A percentile compares a stretch with the other conserved stretches of the same genome.
phyloP scores from a whole-genome alignment of 129 eudicot genomes.

The Flaveria linearis region DNA sequence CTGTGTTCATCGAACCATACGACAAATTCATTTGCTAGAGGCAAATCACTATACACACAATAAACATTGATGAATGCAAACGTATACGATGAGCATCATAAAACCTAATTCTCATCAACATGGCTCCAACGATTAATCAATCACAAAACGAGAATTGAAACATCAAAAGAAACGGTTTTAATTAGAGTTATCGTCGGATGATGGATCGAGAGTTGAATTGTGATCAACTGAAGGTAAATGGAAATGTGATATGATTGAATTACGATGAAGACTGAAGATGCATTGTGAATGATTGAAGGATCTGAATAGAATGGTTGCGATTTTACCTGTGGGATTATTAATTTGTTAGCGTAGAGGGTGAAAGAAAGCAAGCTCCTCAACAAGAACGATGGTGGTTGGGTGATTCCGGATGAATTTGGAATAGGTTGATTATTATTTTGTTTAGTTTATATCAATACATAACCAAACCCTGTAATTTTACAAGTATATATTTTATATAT shows the following conservation, averaged over 20 bases:
- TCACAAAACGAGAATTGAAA: not conserved
- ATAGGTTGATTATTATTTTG: no score
- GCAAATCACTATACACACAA: not conserved
- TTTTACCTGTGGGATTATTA: constrained; percentile 27
- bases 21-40: not conserved
- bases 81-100: constrained; percentile 8
- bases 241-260: not conserved
- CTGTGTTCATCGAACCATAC: not conserved
- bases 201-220: not conserved
- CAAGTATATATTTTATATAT: no score
- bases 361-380: constrained; percentile 23
- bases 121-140: not conserved
- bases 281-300: constrained; percentile 8
- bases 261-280: constrained; percentile 12
- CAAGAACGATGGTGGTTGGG: constrained; percentile 17
- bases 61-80: constrained; percentile 7
- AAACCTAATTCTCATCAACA: constrained; percentile 8
- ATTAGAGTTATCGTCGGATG: not conserved
- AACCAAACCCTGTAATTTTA: no score
- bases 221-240: not conserved
- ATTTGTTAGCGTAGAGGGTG: constrained; percentile 16
- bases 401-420: not conserved
- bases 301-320: constrained; percentile 21
- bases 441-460: no score
- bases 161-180: constrained; percentile 6